Evolutionary conservation across 345 rosid genomes (phyloP).

Genomic region (Durio zibethinus): DNA sequence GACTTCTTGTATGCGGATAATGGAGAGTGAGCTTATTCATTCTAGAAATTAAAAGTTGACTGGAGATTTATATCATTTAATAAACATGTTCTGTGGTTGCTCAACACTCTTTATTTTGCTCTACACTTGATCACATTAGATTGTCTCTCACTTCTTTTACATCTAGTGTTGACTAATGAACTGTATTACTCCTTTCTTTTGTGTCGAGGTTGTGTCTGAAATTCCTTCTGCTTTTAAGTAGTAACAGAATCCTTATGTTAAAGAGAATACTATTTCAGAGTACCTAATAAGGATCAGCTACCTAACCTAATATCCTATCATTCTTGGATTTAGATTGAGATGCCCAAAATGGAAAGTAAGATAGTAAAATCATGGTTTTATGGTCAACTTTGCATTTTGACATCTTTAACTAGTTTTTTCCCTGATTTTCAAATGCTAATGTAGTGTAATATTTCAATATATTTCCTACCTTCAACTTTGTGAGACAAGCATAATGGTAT

Average conservation of each 20-base stretch:
- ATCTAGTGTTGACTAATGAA: not conserved
- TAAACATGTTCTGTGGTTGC: not conserved
- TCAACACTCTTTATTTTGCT: not conserved
- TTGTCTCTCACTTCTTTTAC: not conserved
- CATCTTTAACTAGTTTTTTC: not conserved
- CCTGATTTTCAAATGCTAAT: not conserved
- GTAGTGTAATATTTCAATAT: not conserved
- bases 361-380: not conserved
- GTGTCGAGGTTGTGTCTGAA: not conserved
- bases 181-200: not conserved
- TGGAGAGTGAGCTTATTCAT: not conserved
- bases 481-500: not conserved
- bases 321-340: not conserved
- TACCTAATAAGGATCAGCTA: not conserved
- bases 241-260: no score
- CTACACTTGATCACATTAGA: not conserved
- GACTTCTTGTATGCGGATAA: not conserved
- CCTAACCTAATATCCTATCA: not conserved
- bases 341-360: not conserved
- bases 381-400: not conserved
- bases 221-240: not conserved
- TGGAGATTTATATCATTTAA: not conserved
- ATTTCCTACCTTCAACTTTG: not conserved
- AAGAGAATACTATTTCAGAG: not conserved
- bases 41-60: not conserved